A percentile compares a stretch with the other conserved stretches of the same genome.
Evolutionary conservation across 345 rosid species (phyloP).

Genomic region (Euphorbia lathyris): DNA sequence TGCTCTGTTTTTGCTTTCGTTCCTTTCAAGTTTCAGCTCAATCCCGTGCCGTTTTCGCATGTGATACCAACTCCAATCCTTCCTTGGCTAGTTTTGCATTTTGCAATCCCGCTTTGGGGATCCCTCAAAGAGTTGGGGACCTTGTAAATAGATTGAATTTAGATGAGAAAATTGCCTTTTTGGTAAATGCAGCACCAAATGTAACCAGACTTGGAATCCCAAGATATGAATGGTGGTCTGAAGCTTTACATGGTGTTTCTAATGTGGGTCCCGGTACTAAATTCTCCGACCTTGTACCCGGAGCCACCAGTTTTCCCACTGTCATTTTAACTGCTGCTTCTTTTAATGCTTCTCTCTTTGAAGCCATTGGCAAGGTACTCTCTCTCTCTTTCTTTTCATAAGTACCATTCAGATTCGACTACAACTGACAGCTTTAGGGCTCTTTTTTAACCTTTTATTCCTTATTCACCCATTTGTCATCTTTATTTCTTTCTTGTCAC

Average conservation of each 20-base stretch:
- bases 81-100: conserved; percentile 48
- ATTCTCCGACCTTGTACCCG: conserved; percentile 63
- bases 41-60: conserved; percentile 63
- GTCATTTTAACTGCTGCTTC: conserved; percentile 92
- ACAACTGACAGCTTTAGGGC: too few species aligned
- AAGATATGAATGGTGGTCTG: conserved; percentile 92
- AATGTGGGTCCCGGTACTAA: conserved; percentile 68
- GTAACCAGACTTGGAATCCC: conserved; percentile 82
- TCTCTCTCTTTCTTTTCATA: too few species aligned
- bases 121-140: conserved; percentile 61
- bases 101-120: conserved; percentile 44
- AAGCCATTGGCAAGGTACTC: conserved; percentile 82
- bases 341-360: conserved; percentile 72
- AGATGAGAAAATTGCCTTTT: conserved; percentile 65
- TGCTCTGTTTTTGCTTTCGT: conserved; percentile 5
- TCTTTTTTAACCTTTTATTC: background rate
- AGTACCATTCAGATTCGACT: too few species aligned
- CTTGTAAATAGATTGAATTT: conserved; percentile 66
- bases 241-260: conserved; percentile 96
- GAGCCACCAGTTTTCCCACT: conserved; percentile 94
- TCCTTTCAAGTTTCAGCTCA: conserved; percentile 33
- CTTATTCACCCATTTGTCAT: background rate
- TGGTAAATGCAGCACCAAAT: conserved; percentile 49
- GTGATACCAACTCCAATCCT: conserved; percentile 53
- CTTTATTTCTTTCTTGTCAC: background rate